Percentiles rank a stretch among this genome's conserved stretches.
These are phyloP conservation scores for Botryococcus braunii DNA, from an alignment of 163 green algal genomes.

Conservation along the genomic window DNA sequence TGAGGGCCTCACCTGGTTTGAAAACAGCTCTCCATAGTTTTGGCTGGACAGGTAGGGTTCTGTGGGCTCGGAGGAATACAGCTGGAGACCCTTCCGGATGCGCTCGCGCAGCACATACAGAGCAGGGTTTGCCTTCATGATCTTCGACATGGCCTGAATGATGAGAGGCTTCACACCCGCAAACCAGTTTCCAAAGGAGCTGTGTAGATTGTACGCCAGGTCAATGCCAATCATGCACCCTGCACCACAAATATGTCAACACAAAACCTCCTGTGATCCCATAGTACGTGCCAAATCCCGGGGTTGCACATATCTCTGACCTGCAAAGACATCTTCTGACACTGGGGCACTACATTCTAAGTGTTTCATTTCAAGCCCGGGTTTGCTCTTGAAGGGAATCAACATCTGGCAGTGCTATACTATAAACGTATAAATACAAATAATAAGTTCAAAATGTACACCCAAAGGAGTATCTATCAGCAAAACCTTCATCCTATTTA, in stretches of 20 bases:
- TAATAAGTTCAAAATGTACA: too few relatives aligned
- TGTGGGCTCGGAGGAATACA: slow-evolving; percentile 97
- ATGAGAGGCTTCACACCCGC: slow-evolving; percentile 94
- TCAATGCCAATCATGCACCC: slow-evolving; percentile 94
- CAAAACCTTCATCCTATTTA: too few relatives aligned
- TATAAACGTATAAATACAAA: too few relatives aligned
- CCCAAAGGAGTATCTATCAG: too few relatives aligned
- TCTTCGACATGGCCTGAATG: slow-evolving; percentile 78
- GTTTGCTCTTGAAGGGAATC: too few relatives aligned
- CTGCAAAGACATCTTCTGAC: too few relatives aligned
- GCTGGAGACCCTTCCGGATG: slow-evolving; percentile 96
- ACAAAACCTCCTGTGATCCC: not conserved
- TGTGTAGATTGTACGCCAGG: slow-evolving; percentile 98
- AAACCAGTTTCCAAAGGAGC: slow-evolving; percentile 98
- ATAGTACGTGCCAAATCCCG: too few relatives aligned
- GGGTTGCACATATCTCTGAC: too few relatives aligned
- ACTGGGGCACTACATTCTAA: too few relatives aligned
- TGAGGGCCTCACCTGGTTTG: slow-evolving; percentile 43
- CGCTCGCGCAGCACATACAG: slow-evolving; percentile 98
- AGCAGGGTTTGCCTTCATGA: slow-evolving; percentile 92
- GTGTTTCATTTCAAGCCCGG: too few relatives aligned
- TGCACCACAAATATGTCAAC: too few relatives aligned
- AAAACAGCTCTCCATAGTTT: slow-evolving; percentile 71
- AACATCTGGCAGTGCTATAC: too few relatives aligned
- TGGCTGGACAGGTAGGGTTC: slow-evolving; percentile 94